Conservation (phyloP, 306 rosid genomes). For the Abrus precatorius region DNA sequence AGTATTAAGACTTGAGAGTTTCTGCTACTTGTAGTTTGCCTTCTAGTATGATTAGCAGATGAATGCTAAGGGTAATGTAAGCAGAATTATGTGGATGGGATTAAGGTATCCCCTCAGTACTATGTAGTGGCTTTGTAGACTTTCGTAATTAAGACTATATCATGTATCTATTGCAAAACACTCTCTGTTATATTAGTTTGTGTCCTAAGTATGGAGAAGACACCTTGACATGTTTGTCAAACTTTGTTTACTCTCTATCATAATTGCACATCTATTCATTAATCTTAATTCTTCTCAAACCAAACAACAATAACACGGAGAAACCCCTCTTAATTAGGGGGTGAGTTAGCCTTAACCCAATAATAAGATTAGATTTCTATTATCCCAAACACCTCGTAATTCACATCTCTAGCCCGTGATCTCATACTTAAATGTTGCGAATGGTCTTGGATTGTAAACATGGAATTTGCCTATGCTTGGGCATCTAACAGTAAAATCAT, state of each 20-base stretch:
- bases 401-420: neutral
- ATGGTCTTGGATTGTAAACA: neutral
- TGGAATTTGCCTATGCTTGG: neutral
- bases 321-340: too few species aligned
- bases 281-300: constrained; percentile 11
- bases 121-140: constrained; percentile 43
- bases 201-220: constrained; percentile 40
- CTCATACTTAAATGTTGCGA: neutral
- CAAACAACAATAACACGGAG: neutral
- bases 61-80: constrained; percentile 43
- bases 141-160: constrained; percentile 26
- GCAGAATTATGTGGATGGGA: constrained; percentile 44
- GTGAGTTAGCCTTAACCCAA: too few species aligned
- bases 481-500: neutral
- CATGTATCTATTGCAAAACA: constrained; percentile 44
- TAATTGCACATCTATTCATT: neutral
- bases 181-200: constrained; percentile 34
- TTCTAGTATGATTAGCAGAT: constrained; percentile 49
- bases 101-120: constrained; percentile 42
- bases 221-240: neutral
- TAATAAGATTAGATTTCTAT: too few species aligned
- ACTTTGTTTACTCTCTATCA: constrained; percentile 7
- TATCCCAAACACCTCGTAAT: neutral
- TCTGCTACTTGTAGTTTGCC: constrained; percentile 45
- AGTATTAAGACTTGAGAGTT: constrained; percentile 37